Conservation (phyloP, 768 basidiomycete species). For the Serpula lacrymans region DNA sequence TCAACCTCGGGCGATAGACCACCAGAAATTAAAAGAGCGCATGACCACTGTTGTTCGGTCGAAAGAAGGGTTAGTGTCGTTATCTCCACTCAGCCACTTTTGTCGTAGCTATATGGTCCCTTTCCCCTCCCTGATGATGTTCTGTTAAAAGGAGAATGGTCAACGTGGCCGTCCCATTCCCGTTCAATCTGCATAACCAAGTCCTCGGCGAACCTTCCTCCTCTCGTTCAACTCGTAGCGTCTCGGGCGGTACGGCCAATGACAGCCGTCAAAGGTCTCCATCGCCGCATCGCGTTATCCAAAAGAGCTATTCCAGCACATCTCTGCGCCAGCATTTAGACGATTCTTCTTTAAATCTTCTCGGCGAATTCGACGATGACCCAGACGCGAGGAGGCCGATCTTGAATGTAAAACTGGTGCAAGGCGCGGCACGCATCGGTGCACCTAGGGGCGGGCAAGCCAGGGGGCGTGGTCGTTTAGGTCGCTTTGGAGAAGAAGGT, state of each 20-base stretch:
- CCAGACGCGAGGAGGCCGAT: slow-evolving; percentile 6
- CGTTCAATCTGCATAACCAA: slow-evolving; percentile 57
- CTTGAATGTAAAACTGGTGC: slow-evolving; percentile 25
- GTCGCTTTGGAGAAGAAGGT: slow-evolving; percentile 11
- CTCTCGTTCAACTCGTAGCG: slow-evolving; percentile 28
- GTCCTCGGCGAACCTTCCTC: slow-evolving; percentile 20
- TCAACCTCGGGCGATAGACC: slow-evolving; percentile 38
- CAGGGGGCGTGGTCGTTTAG: slow-evolving; percentile 20
- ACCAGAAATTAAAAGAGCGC: slow-evolving; percentile 48
- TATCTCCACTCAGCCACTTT: neutral
- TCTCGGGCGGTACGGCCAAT: slow-evolving; percentile 28
- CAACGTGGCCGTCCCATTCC: slow-evolving; percentile 56
- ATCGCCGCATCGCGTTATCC: slow-evolving; percentile 16
- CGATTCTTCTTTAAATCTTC: slow-evolving; percentile 11
- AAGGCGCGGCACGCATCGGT: slow-evolving; percentile 1
- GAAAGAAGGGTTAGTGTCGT: slow-evolving; percentile 52
- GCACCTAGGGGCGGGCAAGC: slow-evolving; percentile 5
- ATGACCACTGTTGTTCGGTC: slow-evolving; percentile 54
- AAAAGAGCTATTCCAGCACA: slow-evolving; percentile 17
- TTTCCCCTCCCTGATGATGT: too few species aligned
- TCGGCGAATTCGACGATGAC: slow-evolving; percentile 5
- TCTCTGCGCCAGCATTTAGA: slow-evolving; percentile 19
- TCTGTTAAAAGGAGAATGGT: slow-evolving; percentile 58
- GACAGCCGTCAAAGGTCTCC: slow-evolving; percentile 17
- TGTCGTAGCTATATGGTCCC: neutral